These are phyloP conservation scores for Xylaria multiplex DNA, from an alignment of 2,329 filamentous ascomycete genomes.

Conservation along the genomic window DNA sequence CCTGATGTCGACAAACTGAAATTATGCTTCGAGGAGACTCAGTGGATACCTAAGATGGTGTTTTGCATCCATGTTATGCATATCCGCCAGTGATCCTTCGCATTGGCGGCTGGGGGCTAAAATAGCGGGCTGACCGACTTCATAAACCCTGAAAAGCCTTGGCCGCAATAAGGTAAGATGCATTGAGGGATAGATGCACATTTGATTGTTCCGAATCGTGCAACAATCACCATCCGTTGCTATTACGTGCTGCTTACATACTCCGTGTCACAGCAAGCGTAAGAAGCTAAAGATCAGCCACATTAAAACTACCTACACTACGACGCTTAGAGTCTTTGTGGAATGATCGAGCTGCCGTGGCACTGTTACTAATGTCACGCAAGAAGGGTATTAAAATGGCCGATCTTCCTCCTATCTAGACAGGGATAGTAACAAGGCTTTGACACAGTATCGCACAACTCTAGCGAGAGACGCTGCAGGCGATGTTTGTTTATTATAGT, in stretches of 20 bases:
- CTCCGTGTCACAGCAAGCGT: background rate
- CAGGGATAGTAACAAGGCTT: slow-evolving; percentile 2
- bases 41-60: background rate
- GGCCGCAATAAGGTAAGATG: slow-evolving; percentile 5
- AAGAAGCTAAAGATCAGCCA: slow-evolving; percentile 6
- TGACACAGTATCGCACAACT: background rate
- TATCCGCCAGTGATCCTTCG: slow-evolving; percentile 22
- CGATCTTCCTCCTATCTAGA: slow-evolving; percentile 7
- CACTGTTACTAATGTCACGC: background rate
- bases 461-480: background rate
- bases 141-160: no score
- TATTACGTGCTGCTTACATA: slow-evolving; percentile 13
- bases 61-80: slow-evolving; percentile 23
- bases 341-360: slow-evolving; percentile 11
- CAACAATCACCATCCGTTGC: slow-evolving; percentile 1
- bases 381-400: slow-evolving; percentile 8
- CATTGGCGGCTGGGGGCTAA: background rate
- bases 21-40: slow-evolving; percentile 1
- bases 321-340: slow-evolving; percentile 5
- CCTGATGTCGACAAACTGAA: slow-evolving; percentile 3
- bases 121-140: background rate
- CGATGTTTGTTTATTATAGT: background rate
- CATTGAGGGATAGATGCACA: slow-evolving; percentile 7
- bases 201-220: background rate
- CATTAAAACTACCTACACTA: no score